Evolutionary conservation across 192 early-diverging fungal genomes (phyloP), one percentile per base, ranked within the genome.

Genomic region (Linnemannia exigua): DNA sequence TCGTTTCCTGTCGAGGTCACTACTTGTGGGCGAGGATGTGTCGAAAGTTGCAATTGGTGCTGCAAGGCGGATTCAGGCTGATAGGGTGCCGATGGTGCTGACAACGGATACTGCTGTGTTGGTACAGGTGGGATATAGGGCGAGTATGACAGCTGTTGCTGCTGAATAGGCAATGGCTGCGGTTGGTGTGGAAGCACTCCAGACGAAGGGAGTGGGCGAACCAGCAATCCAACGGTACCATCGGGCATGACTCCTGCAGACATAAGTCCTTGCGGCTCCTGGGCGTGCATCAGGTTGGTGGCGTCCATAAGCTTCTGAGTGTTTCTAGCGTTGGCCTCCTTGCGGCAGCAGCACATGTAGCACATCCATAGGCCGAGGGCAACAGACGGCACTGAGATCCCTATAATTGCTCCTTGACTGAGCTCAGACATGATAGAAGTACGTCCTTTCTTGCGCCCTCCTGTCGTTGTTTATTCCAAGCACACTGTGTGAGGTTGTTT

Each of bases 261-360:
- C 8, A 79, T 54, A 28, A 50, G 44, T 36, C 77, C 77, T 0
- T 71, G 77, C 1, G 77, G 77, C 28, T 79, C 68, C 52, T 79
- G 68, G 52, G 77, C 68, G n/a, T 79, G 77, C 41, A 71, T 79
- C 16, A 61, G 35, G 33, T 79, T 79, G 50, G 69, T 71, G 35
- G 67, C 68, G 19, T 79, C 77, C 77, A 79, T 79, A 35, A 79
- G 48, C 22, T 79, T 79, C 46, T 79, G 77, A 1, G 77, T 79
- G 35, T 70, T 63, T 38, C 69, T 33, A 22, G 9, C 68, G 3
- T 47, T 44, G 31, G 70, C 51, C 25, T 79, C 16, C 41, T 61
- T 70, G 17, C 69, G 47, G 37, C 50, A 79, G 38, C 47, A 79
- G 38, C 47, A 71, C 12, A 70, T 17, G 33, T 79, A 79, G 69